Conservation (phyloP, 2,329 filamentous ascomycete species). For the Botrytis tulipae region DNA sequence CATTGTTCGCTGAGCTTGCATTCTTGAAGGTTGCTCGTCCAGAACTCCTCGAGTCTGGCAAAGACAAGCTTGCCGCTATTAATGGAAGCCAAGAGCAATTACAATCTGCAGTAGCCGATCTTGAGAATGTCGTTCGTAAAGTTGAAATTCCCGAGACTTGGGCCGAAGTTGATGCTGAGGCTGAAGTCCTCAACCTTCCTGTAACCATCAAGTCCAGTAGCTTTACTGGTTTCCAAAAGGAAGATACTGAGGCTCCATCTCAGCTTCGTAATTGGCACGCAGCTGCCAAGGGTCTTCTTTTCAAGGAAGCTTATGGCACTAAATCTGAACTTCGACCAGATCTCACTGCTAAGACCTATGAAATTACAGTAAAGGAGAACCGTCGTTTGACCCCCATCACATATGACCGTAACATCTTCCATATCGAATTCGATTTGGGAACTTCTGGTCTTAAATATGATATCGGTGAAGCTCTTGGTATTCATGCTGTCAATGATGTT, state of each 20-base stretch:
- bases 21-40: conserved; percentile 78
- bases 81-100: conserved; percentile 51
- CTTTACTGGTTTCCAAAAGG: conserved; percentile 77
- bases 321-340: conserved; percentile 76
- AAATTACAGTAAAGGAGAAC: conserved; percentile 92
- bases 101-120: conserved; percentile 60
- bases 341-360: conserved; percentile 77
- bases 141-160: conserved; percentile 78
- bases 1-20: conserved; percentile 72
- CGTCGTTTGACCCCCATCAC: conserved; percentile 81
- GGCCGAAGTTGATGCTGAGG: conserved; percentile 66
- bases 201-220: conserved; percentile 71
- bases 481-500: conserved; percentile 91
- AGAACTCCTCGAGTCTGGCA: conserved; percentile 57
- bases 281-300: conserved; percentile 81
- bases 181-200: conserved; percentile 53
- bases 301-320: conserved; percentile 91
- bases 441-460: conserved; percentile 90
- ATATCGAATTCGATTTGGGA: conserved; percentile 97
- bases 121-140: conserved; percentile 68
- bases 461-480: conserved; percentile 94
- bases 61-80: conserved; percentile 64
- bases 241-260: conserved; percentile 64
- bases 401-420: conserved; percentile 99
- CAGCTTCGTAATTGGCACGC: conserved; percentile 76